Evolutionary conservation across 305 asterid genomes (phyloP).

Genomic region (Fraxinus platypoda): DNA sequence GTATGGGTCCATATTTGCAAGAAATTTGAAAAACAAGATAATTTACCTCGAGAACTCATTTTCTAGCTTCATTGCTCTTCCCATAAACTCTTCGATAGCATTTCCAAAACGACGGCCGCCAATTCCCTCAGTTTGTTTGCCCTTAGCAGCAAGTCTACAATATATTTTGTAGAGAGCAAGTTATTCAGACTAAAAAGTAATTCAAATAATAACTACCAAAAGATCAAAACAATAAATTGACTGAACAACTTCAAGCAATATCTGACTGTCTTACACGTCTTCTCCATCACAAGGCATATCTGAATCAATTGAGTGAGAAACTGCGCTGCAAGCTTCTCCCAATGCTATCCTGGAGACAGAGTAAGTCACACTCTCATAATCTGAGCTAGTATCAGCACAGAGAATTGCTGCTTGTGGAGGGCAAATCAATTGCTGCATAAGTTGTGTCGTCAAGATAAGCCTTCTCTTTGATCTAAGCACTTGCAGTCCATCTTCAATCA

Average conservation of each 20-base stretch:
- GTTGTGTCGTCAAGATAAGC: conserved; percentile 65
- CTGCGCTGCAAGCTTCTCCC: conserved; percentile 61
- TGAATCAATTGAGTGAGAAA: conserved; percentile 36
- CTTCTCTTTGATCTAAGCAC: conserved; percentile 55
- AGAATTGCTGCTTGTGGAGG: conserved; percentile 53
- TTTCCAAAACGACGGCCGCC: conserved; percentile 35
- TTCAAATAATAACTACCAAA: conserved; percentile 9
- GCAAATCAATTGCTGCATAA: conserved; percentile 71
- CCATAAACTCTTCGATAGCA: conserved; percentile 40
- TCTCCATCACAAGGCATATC: conserved; percentile 30
- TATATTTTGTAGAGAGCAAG: conserved; percentile 9
- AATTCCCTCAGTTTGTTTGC: conserved; percentile 33
- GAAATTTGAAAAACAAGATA: conserved; percentile 2
- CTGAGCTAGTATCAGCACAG: conserved; percentile 41
- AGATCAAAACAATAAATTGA: conserved; percentile 9
- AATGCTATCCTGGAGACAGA: conserved; percentile 47
- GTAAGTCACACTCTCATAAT: conserved; percentile 44
- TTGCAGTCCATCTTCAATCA: conserved; percentile 48
- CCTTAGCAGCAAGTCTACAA: conserved; percentile 41
- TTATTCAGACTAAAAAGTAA: conserved; percentile 4
- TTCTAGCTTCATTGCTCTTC: conserved; percentile 60
- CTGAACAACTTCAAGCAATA: conserved; percentile 25
- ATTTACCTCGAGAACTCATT: conserved; percentile 60
- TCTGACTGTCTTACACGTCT: conserved; percentile 48
- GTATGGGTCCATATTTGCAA: not conserved